Evolutionary conservation across 176 grass and related monocot species (phyloP).

Genomic region (Aechmea fasciata): DNA sequence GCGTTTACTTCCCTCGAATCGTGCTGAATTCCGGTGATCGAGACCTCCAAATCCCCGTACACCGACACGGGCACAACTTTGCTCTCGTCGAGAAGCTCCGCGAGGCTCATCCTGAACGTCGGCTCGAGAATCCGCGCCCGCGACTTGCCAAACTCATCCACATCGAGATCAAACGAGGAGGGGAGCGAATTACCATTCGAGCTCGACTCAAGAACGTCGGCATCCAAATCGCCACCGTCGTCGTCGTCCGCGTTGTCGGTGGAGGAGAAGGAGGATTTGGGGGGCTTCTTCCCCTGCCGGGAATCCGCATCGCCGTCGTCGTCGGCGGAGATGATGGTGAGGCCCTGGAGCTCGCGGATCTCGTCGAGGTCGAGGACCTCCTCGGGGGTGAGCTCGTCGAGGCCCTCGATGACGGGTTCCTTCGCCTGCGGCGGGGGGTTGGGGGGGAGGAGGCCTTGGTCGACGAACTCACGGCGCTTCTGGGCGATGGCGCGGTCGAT

Average conservation of each 20-base stretch:
- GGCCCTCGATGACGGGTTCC: slow-evolving; percentile 29
- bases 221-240: not conserved
- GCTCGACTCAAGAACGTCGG: slow-evolving; percentile 22
- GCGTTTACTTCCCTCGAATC: slow-evolving; percentile 61
- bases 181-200: not conserved
- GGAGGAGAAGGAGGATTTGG: not conserved
- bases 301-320: slow-evolving; percentile 19
- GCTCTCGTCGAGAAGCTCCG: slow-evolving; percentile 93
- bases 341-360: slow-evolving; percentile 51
- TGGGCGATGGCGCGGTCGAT: slow-evolving; percentile 72
- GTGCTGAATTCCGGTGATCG: slow-evolving; percentile 56
- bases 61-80: slow-evolving; percentile 75
- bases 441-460: slow-evolving; percentile 35
- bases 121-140: slow-evolving; percentile 44
- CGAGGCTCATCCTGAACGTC: slow-evolving; percentile 80
- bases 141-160: slow-evolving; percentile 42
- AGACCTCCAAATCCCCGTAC: slow-evolving; percentile 75
- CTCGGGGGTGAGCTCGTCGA: slow-evolving; percentile 66
- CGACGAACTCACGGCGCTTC: slow-evolving; percentile 70
- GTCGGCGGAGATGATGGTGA: slow-evolving; percentile 39
- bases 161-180: slow-evolving; percentile 36
- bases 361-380: slow-evolving; percentile 69
- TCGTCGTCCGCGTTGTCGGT: slow-evolving; percentile 16
- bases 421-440: slow-evolving; percentile 14
- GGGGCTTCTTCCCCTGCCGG: slow-evolving; percentile 12